Conservation (phyloP, 148 eudicot species). For the Vaccinium myrtillus region DNA sequence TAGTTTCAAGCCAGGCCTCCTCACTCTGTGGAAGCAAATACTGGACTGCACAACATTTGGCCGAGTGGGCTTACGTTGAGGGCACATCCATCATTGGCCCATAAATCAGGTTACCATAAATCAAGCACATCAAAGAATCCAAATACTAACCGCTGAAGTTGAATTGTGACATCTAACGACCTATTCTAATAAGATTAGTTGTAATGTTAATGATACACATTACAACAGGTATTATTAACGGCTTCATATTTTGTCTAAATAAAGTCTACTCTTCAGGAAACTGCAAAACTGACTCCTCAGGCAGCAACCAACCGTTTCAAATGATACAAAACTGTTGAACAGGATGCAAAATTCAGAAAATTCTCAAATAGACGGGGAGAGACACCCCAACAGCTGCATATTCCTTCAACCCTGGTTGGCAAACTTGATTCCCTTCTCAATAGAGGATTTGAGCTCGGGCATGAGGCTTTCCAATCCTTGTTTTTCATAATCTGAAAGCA, state of each 20-base stretch:
- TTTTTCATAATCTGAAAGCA: slow-evolving; percentile 68
- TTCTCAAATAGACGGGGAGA: background rate
- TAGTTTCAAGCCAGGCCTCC: background rate
- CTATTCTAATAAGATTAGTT: too few relatives aligned
- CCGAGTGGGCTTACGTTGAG: background rate
- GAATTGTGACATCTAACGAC: background rate
- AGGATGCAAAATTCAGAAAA: background rate
- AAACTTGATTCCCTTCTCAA: slow-evolving; percentile 76
- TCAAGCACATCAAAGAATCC: background rate
- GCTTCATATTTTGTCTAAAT: background rate
- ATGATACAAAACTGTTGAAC: background rate
- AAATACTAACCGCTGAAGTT: background rate
- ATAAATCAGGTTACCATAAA: background rate
- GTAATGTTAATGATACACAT: background rate
- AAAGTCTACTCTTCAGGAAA: slow-evolving; percentile 11
- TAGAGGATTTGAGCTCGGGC: slow-evolving; percentile 73
- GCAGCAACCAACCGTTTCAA: slow-evolving; percentile 1
- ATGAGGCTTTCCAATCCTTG: slow-evolving; percentile 64
- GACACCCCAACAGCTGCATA: background rate
- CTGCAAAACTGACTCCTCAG: background rate
- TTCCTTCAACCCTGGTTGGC: slow-evolving; percentile 42
- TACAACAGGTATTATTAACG: background rate
- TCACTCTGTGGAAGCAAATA: background rate
- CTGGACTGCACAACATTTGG: background rate
- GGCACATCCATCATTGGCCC: background rate